A percentile compares a stretch with the other conserved stretches of the same genome.
Conservation (phyloP, 2,329 filamentous ascomycete species). For the Fusarium sp. region DNA sequence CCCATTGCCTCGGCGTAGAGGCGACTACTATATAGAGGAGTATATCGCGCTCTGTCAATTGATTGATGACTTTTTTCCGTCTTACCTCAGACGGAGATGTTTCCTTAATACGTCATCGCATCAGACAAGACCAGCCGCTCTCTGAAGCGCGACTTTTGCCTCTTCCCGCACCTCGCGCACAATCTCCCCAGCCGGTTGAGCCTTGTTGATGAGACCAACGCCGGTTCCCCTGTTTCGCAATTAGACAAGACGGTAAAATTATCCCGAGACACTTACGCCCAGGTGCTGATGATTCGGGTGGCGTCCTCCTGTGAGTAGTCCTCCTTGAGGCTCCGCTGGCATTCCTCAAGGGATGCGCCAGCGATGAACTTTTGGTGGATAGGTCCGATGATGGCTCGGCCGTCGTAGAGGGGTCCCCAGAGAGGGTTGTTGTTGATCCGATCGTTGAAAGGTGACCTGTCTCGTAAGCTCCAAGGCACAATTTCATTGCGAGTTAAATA, state of each 20-base stretch:
- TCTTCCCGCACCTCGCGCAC: constrained; percentile 53
- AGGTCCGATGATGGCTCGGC: constrained; percentile 52
- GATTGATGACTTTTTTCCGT: constrained; percentile 12
- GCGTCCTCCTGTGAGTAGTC: constrained; percentile 49
- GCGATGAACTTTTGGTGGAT: constrained; percentile 52
- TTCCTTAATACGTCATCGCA: neutral
- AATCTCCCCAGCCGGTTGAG: constrained; percentile 53
- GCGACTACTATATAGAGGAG: constrained; percentile 35
- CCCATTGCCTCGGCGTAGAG: constrained; percentile 13
- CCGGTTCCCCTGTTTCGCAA: constrained; percentile 50
- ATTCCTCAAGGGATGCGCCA: constrained; percentile 54
- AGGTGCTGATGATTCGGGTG: constrained; percentile 47
- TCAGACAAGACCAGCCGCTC: constrained; percentile 37
- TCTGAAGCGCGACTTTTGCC: constrained; percentile 48
- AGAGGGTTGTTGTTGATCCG: constrained; percentile 49
- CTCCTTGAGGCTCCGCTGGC: constrained; percentile 50
- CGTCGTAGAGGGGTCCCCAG: constrained; percentile 56
- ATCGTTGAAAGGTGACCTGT: constrained; percentile 54
- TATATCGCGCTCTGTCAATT: constrained; percentile 26
- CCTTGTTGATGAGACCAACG: constrained; percentile 55
- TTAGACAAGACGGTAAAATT: constrained; percentile 5
- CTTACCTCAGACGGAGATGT: neutral
- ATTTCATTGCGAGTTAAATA: neutral
- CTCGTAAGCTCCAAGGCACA: neutral
- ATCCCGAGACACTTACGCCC: constrained; percentile 46